These are phyloP conservation scores for Candida glucosophila DNA, from an alignment of 1,139 yeast genomes.

Conservation along the genomic window DNA sequence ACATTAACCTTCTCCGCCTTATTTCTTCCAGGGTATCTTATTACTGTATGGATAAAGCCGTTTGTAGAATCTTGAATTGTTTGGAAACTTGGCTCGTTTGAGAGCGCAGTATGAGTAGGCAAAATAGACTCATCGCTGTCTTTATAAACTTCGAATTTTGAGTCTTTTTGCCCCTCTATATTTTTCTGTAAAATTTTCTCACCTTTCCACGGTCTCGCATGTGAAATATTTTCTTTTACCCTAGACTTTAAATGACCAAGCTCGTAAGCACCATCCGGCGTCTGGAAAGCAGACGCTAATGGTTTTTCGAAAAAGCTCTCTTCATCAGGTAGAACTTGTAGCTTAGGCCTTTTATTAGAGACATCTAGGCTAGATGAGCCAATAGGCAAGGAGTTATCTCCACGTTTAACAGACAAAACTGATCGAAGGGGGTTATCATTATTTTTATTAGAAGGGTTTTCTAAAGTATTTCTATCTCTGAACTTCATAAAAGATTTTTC, in stretches of 20 bases:
- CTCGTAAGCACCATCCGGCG: too few species aligned
- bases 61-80: not conserved
- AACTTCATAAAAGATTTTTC: conserved; percentile 42
- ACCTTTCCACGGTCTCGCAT: conserved; percentile 62
- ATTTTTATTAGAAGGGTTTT: conserved; percentile 3
- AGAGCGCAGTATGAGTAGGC: conserved; percentile 6
- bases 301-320: conserved; percentile 18
- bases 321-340: conserved; percentile 22
- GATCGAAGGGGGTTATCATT: too few species aligned
- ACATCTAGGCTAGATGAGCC: conserved; percentile 1
- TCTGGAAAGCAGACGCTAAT: too few species aligned
- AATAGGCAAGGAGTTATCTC: conserved; percentile 9
- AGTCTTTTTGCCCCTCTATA: conserved; percentile 5
- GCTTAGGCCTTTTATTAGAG: conserved; percentile 15
- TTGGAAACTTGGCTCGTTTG: conserved; percentile 3
- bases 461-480: conserved; percentile 4
- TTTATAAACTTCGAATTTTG: conserved; percentile 30
- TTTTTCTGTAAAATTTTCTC: conserved; percentile 40
- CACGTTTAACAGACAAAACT: conserved; percentile 21
- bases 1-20: conserved; percentile 56
- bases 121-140: conserved; percentile 10
- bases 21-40: conserved; percentile 52
- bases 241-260: conserved; percentile 45
- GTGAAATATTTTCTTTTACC: conserved; percentile 56
- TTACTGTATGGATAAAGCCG: conserved; percentile 33